Percentiles rank a stretch among this genome's conserved stretches.
Conservation (phyloP, 495 filamentous ascomycete genomes). For the Aspergillus haitiensis region DNA sequence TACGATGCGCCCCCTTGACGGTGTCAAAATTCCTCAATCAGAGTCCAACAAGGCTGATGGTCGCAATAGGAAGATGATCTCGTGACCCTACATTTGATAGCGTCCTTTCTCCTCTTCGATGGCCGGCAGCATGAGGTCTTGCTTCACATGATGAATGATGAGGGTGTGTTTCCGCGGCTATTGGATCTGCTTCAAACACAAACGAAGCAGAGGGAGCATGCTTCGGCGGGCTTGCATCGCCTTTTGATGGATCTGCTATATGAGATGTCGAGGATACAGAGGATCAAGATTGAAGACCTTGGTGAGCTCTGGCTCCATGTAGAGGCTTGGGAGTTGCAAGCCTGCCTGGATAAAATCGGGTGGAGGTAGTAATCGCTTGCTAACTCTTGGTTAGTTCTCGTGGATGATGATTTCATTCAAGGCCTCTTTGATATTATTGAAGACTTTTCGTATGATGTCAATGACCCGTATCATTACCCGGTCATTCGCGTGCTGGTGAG, state of each 20-base stretch:
- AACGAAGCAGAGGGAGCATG: conserved; percentile 58
- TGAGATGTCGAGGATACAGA: conserved; percentile 94
- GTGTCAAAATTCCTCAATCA: neutral
- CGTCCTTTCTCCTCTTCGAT: conserved; percentile 87
- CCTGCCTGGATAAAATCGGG: neutral
- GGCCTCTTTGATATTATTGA: conserved; percentile 90
- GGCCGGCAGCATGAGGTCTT: conserved; percentile 74
- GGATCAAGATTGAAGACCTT: conserved; percentile 73
- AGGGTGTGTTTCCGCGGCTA: conserved; percentile 79
- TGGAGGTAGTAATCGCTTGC: conserved; percentile 18
- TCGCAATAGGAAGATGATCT: conserved; percentile 70
- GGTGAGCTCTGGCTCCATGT: conserved; percentile 44
- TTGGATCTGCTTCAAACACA: conserved; percentile 74
- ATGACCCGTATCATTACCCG: conserved; percentile 95
- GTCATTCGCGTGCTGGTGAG: conserved; percentile 88
- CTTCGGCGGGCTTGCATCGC: conserved; percentile 69
- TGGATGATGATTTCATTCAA: conserved; percentile 82
- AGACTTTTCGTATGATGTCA: conserved; percentile 79
- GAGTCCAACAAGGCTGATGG: neutral
- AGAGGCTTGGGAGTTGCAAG: neutral
- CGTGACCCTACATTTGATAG: conserved; percentile 75
- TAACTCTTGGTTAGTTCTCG: conserved; percentile 42
- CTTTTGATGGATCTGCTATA: conserved; percentile 86
- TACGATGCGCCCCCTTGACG: conserved; percentile 28
- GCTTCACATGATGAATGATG: conserved; percentile 83